Conservation (phyloP, 805 yeast genomes). For the Barnettozyma salicaria region DNA sequence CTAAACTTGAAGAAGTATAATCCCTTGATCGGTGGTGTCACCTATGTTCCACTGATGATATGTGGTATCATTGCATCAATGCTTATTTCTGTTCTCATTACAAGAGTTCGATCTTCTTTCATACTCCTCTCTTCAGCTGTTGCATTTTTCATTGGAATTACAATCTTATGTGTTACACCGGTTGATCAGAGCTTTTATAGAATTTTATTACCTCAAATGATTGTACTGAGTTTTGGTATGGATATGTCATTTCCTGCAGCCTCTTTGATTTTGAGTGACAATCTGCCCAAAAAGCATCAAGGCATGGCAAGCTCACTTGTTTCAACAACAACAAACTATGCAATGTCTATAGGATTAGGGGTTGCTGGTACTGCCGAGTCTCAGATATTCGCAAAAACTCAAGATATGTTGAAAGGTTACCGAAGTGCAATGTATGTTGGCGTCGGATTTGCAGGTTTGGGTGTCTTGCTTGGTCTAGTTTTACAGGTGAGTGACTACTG, state of each 20-base stretch:
- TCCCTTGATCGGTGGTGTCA: conserved; percentile 41
- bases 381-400: conserved; percentile 28
- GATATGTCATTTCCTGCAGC: conserved; percentile 75
- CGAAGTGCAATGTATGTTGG: conserved; percentile 56
- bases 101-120: conserved; percentile 41
- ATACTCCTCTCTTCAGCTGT: conserved; percentile 45
- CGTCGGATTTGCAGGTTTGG: conserved; percentile 51
- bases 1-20: conserved; percentile 44
- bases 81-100: conserved; percentile 42
- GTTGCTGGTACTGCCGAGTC: conserved; percentile 63
- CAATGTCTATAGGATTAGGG: conserved; percentile 66
- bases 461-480: conserved; percentile 28
- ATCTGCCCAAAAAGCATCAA: conserved; percentile 56
- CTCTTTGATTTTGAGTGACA: conserved; percentile 53
- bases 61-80: conserved; percentile 53
- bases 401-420: conserved; percentile 37
- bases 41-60: conserved; percentile 41
- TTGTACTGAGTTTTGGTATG: conserved; percentile 66
- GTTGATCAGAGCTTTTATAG: conserved; percentile 54
- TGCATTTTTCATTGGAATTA: conserved; percentile 49
- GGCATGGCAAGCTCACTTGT: conserved; percentile 77
- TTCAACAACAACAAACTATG: conserved; percentile 64
- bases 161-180: conserved; percentile 52
- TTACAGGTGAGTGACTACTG: conserved; percentile 1
- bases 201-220: conserved; percentile 48